Evolutionary conservation across 495 filamentous ascomycete species (phyloP).

Genomic region (Xylaria intraflava): DNA sequence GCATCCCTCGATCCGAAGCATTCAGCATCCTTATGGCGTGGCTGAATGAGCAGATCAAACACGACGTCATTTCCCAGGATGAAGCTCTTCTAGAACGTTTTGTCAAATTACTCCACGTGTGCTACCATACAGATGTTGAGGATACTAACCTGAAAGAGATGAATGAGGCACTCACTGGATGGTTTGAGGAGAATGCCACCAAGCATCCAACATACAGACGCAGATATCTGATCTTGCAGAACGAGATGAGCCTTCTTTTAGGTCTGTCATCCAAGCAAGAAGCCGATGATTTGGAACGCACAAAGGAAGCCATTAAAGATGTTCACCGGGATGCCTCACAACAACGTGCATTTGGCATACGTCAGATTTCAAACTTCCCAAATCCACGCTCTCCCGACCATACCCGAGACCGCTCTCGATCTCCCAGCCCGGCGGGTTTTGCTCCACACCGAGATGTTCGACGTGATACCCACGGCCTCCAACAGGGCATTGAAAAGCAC

Average conservation of each 20-base stretch:
- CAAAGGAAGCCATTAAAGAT: neutral
- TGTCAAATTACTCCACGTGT: conserved; percentile 10
- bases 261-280: neutral
- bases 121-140: neutral
- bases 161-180: conserved; percentile 20
- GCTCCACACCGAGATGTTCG: neutral
- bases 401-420: neutral
- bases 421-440: neutral
- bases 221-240: conserved; percentile 20
- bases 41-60: conserved; percentile 27
- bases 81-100: conserved; percentile 14
- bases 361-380: no score
- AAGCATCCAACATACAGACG: conserved; percentile 16
- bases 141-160: conserved; percentile 14
- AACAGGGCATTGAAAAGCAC: neutral
- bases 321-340: no score
- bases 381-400: no score
- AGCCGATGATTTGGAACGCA: neutral
- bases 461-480: neutral
- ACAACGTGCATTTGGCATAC: no score
- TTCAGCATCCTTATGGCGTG: conserved; percentile 25
- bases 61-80: conserved; percentile 18
- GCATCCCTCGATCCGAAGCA: conserved; percentile 5
- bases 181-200: conserved; percentile 16
- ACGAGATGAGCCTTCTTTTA: conserved; percentile 14